Percentiles rank a stretch among this genome's conserved stretches.
phyloP scores from a whole-genome alignment of 352 stramenopile genomes.

The Phytophthora cactorum region DNA sequence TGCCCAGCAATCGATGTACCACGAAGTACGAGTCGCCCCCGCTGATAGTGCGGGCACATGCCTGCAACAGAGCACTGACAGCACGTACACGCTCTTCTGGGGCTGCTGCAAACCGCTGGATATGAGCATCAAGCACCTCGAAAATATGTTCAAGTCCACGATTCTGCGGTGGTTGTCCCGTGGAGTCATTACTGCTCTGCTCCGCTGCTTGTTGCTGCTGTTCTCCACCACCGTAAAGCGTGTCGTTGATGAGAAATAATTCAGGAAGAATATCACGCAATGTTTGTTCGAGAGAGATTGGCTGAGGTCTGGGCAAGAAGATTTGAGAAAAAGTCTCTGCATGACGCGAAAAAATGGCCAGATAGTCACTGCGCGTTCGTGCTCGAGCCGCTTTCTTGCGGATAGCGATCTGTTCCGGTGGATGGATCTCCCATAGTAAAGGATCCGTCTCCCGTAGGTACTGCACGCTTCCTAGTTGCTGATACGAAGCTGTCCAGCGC shows the following conservation, averaged over 20 bases:
- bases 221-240: slow-evolving; percentile 71
- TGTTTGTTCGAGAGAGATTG: slow-evolving; percentile 82
- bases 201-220: slow-evolving; percentile 38
- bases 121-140: slow-evolving; percentile 73
- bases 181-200: slow-evolving; percentile 5
- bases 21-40: slow-evolving; percentile 86
- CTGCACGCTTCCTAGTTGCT: slow-evolving; percentile 78
- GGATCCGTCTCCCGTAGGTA: slow-evolving; percentile 84
- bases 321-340: slow-evolving; percentile 71
- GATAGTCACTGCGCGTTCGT: slow-evolving; percentile 60
- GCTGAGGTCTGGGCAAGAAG: slow-evolving; percentile 67
- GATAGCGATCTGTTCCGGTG: slow-evolving; percentile 76
- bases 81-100: slow-evolving; percentile 70
- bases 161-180: slow-evolving; percentile 35
- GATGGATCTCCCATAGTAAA: slow-evolving; percentile 85
- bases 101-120: slow-evolving; percentile 69
- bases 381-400: slow-evolving; percentile 69
- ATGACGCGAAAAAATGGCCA: slow-evolving; percentile 74
- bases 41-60: slow-evolving; percentile 77
- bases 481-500: slow-evolving; percentile 41
- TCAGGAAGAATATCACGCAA: slow-evolving; percentile 79
- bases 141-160: slow-evolving; percentile 83
- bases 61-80: slow-evolving; percentile 74
- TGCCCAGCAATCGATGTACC: slow-evolving; percentile 74
- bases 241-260: slow-evolving; percentile 83